Base-by-base conservation (phyloP, 345 rosid species). In the Salix dunnii region DNA sequence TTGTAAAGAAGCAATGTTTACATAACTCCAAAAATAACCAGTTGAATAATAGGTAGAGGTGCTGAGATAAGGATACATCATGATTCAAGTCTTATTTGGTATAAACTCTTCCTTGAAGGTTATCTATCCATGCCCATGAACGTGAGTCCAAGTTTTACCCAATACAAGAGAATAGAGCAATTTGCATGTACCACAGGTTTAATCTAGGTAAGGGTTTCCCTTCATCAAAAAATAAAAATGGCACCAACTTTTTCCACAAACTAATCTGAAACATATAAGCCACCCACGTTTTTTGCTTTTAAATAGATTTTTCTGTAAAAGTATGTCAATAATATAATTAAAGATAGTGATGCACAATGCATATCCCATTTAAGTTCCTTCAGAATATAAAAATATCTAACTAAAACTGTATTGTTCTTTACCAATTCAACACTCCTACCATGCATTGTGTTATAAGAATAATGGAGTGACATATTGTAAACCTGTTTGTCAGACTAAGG, bases 111-210 rank as follows among this genome's bases (percentile, higher is more conserved):
- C 28, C 62, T 58, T n/a, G 62, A 58, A 11, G 25, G 14, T 58
- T 58, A 23, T 58, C 62, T 58, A 58, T 58, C 62, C 62, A 58
- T 58, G 62, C 62, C 62, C 62, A 58, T 58, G 62, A n/a, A 58
- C 11, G 2, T 4, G 3, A 58, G 62, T 58, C 28, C 62, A 58
- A 58, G 5, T 23, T n/a, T n/a, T 58, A 10, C 62, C 62, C 62
- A n/a, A 28, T n/a, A n/a, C 62, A 58, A n/a, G 28, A n/a, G 62
- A n/a, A 58, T 58, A 27, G 28, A 58, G 62, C 27, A 9, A 23
- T n/a, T 55, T 58, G 11, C 4, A n/a, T n/a, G 62, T 27, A n/a
- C 62, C 62, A 10, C 5, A 12, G 25, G 12, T 55, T 55, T n/a
- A 55, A 58, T 13, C 14, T n/a, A 3, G 25, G 27, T 58, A 23